Evolutionary conservation across 2,329 filamentous ascomycete species (phyloP).

Genomic region (Trichoderma brevicompactum): DNA sequence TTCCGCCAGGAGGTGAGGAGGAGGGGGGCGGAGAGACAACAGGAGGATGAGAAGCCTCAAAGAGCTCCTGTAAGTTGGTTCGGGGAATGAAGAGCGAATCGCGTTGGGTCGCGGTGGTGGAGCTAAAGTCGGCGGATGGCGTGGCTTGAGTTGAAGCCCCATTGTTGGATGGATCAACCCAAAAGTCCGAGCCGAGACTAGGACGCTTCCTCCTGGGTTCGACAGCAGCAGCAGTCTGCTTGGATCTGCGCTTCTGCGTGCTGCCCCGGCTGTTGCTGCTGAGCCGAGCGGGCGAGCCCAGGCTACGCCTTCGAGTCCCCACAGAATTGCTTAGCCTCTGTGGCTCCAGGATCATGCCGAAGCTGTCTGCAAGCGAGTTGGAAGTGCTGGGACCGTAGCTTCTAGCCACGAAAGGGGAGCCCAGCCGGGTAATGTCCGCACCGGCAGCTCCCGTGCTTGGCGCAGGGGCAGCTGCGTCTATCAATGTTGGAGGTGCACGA

Average conservation of each 20-base stretch:
- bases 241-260: conserved; percentile 60
- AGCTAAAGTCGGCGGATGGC: conserved; percentile 42
- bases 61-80: conserved; percentile 49
- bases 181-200: conserved; percentile 59
- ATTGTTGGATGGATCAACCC: conserved; percentile 49
- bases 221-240: conserved; percentile 48
- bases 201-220: conserved; percentile 59
- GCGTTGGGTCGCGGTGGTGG: conserved; percentile 39
- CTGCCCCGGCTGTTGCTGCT: conserved; percentile 52
- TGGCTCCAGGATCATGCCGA: conserved; percentile 40
- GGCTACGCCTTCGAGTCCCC: conserved; percentile 53
- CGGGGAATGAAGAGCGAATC: conserved; percentile 49
- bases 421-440: conserved; percentile 44
- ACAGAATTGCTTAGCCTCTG: conserved; percentile 54
- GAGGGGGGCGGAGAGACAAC: not conserved
- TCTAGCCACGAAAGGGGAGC: conserved; percentile 60
- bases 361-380: conserved; percentile 48
- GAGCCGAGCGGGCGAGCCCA: conserved; percentile 60
- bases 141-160: conserved; percentile 33
- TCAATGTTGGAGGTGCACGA: not conserved
- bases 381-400: conserved; percentile 68
- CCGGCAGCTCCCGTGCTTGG: conserved; percentile 6
- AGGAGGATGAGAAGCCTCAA: conserved; percentile 40
- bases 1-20: not conserved
- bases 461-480: conserved; percentile 5